Evolutionary conservation across 2,329 filamentous ascomycete genomes (phyloP).

Genomic region (Trichoderma pleuroti): DNA sequence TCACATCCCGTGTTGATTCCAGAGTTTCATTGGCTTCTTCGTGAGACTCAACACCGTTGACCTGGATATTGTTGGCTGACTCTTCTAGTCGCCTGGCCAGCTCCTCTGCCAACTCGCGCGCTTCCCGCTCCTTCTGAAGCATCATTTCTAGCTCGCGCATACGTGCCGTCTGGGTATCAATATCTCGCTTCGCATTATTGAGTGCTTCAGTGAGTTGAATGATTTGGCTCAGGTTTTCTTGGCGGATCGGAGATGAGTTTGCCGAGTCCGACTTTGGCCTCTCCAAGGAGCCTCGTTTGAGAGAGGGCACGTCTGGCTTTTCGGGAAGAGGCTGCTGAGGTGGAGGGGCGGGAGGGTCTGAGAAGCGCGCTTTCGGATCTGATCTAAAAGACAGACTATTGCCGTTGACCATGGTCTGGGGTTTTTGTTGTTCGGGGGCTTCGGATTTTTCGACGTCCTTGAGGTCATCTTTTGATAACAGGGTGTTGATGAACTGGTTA

Average conservation of each 20-base stretch:
- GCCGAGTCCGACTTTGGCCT: slow-evolving; percentile 57
- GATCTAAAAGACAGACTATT: slow-evolving; percentile 56
- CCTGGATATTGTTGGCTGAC: slow-evolving; percentile 36
- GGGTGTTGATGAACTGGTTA: slow-evolving; percentile 71
- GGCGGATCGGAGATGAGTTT: slow-evolving; percentile 56
- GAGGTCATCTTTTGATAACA: slow-evolving; percentile 68
- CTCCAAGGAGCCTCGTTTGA: slow-evolving; percentile 75
- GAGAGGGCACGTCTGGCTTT: slow-evolving; percentile 75
- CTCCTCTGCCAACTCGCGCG: slow-evolving; percentile 81
- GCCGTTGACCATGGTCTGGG: slow-evolving; percentile 47
- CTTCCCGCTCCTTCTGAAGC: slow-evolving; percentile 73
- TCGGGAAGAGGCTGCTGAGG: slow-evolving; percentile 91
- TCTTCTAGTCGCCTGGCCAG: slow-evolving; percentile 68
- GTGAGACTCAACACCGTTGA: slow-evolving; percentile 31
- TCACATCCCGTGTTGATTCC: slow-evolving; percentile 19
- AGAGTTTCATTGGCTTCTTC: slow-evolving; percentile 25
- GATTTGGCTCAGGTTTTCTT: slow-evolving; percentile 67
- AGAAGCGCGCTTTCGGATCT: slow-evolving; percentile 81
- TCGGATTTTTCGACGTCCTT: slow-evolving; percentile 56
- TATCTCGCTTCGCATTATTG: slow-evolving; percentile 77
- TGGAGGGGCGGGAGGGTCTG: slow-evolving; percentile 87
- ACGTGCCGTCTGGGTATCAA: slow-evolving; percentile 75
- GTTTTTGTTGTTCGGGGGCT: slow-evolving; percentile 45
- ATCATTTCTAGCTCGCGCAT: slow-evolving; percentile 74
- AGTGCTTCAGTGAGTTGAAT: slow-evolving; percentile 80